Evolutionary conservation across 1,284 basidiomycete species (phyloP), one percentile per base, ranked within the genome.

Genomic region (Ustilago esculenta): DNA sequence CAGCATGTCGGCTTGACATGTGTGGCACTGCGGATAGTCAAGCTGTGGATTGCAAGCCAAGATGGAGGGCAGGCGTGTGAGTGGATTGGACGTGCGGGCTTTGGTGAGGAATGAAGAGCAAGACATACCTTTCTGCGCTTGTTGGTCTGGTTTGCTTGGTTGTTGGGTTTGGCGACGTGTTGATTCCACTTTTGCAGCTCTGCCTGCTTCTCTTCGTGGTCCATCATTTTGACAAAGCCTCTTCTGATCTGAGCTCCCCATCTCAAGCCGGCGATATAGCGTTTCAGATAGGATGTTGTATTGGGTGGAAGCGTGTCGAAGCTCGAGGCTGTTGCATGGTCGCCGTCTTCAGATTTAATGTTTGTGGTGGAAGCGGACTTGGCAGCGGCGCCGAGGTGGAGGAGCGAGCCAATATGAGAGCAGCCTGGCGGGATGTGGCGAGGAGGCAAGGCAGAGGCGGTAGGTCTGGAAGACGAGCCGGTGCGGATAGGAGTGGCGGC

Each of bases 11-110:
- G 67, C 43, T 18, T 51, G 44, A 36, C 80, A 81, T 7, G 54
- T 41, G 8, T 55, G 41, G 43, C 80, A 81, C 8, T 59, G 61
- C 1, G 80, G 80, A 52, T 80, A 75, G 37, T 72, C 70, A 35
- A 81, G 76, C 32, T 29, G 27, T 29, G 6, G 7, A 29, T 7
- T 29, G 27, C n/a, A 29, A 29, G 27, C 6, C 27, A 12, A 29
- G 27, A 29, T 12, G 12, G 12, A 6, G 27, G 6, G 27, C 12
- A 29, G 12, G 27, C n/a, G n/a, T n/a, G n/a, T 29, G 7, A 29
- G 27, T 12, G 12, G 6, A 12, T 29, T 29, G 27, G 7, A 29
- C 6, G 7, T 7, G 27, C 27, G 27, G 12, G 27, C 27, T 29
- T 29, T 29, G 27, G 27, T 29, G 27, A 7, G 7, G 12, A 12